These are phyloP conservation scores for Pelargonium nanum DNA, from an alignment of 345 rosid genomes.

Conservation along the genomic window DNA sequence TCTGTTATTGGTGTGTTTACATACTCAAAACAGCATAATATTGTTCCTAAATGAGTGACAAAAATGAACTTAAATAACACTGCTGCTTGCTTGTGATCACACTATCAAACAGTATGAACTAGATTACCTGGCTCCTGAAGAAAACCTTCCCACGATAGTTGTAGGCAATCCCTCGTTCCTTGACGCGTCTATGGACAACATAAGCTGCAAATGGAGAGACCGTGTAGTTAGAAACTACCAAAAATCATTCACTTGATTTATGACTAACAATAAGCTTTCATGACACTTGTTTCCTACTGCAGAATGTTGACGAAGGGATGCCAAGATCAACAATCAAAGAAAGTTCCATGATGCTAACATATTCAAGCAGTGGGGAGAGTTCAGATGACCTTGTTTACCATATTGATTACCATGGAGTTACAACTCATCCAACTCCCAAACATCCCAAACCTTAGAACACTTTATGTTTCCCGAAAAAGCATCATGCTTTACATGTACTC, in stretches of 20 bases:
- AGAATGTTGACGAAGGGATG: constrained; percentile 20
- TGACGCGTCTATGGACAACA: too few relatives aligned
- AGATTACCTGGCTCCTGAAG: too few relatives aligned
- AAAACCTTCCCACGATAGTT: too few relatives aligned
- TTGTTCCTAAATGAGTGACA: too few relatives aligned
- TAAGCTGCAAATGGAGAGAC: too few relatives aligned
- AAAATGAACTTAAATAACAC: too few relatives aligned
- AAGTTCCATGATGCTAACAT: constrained; percentile 1
- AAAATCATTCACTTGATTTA: background rate
- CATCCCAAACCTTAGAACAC: constrained; percentile 37
- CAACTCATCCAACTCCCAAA: constrained; percentile 53
- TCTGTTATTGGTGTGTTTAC: too few relatives aligned
- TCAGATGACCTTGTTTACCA: constrained; percentile 28
- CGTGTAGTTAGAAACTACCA: background rate
- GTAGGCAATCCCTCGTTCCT: too few relatives aligned
- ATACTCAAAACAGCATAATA: too few relatives aligned
- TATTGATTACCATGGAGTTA: constrained; percentile 46
- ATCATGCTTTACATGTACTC: background rate
- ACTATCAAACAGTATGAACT: too few relatives aligned
- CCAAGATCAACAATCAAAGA: constrained; percentile 1
- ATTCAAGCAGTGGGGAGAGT: constrained; percentile 6
- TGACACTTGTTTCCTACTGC: constrained; percentile 7
- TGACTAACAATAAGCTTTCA: background rate
- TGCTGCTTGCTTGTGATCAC: too few relatives aligned
- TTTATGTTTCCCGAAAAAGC: constrained; percentile 1